Evolutionary conservation across 495 filamentous ascomycete species (phyloP), one percentile per base, ranked within the genome.

Genomic region (Penicillium atrosanguineum): DNA sequence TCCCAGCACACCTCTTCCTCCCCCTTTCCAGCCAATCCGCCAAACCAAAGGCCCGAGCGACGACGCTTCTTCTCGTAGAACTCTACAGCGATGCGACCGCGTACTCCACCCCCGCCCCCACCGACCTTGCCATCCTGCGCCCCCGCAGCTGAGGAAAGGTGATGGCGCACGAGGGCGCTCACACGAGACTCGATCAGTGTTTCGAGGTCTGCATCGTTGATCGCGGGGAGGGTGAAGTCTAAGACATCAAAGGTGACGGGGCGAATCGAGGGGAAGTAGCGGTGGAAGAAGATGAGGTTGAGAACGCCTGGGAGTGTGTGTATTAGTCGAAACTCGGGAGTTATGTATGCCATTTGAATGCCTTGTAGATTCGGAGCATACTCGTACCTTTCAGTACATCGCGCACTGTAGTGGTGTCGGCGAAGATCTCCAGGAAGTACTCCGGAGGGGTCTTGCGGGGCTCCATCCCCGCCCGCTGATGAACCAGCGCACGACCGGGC

Each of bases 211-310:
- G 71, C 74, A 62, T 98, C 93, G 55, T 91, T 86, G 60, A 98
- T 86, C 55, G 87, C 84, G 29, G 95, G 90, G 7, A 97, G 82
- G 25, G 91, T 96, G 48, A 97, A 80, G 63, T 96, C 94, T 50
- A 97, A 84, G 41, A 97, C 83, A 64, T 98, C 94, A 65, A 90
- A 85, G 41, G 89, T 90, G 42, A 82, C 80, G n/a, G 94, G 94
- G 14, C 83, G 75, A 50, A 96, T 80, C 26, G 88, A 84, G 51
- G 88, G 88, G 76, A 98, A 97, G 79, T 91, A 95, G 55, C 94
- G 89, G 72, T 97, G 91, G 78, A 98, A 98, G 85, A 97, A 98
- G 67, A 98, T 96, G 38, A 93, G 94, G 69, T 96, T 91, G 46
- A 97, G 85, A 62, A 97, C 87, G 54, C 88, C 93, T 97, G 55